These are phyloP conservation scores for Daldinia sp. DNA, from an alignment of 2,329 filamentous ascomycete genomes.

Conservation along the genomic window DNA sequence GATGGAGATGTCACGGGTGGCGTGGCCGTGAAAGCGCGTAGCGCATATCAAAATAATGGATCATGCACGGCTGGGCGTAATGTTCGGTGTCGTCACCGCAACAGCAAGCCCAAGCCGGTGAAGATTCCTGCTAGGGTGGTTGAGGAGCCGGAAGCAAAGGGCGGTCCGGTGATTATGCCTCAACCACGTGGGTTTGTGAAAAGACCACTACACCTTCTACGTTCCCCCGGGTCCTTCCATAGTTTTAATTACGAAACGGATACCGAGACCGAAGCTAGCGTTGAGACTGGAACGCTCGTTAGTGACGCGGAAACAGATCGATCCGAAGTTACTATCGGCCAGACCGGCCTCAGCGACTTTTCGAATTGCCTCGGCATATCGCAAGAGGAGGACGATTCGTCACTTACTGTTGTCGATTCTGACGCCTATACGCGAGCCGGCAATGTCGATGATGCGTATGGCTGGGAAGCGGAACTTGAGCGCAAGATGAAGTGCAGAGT, in stretches of 20 bases:
- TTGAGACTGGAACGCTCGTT: slow-evolving; percentile 31
- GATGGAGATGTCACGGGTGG: slow-evolving; percentile 55
- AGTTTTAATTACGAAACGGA: slow-evolving; percentile 47
- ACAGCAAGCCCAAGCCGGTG: slow-evolving; percentile 47
- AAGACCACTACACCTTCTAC: slow-evolving; percentile 40
- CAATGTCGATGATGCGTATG: slow-evolving; percentile 60
- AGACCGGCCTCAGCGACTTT: slow-evolving; percentile 53
- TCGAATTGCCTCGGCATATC: slow-evolving; percentile 57
- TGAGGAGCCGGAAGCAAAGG: slow-evolving; percentile 45
- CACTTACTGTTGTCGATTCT: slow-evolving; percentile 48
- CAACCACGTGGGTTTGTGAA: slow-evolving; percentile 27
- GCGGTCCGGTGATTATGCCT: slow-evolving; percentile 41
- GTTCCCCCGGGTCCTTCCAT: slow-evolving; percentile 38
- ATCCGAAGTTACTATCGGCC: slow-evolving; percentile 48
- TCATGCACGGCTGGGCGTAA: slow-evolving; percentile 44
- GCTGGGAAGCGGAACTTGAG: slow-evolving; percentile 66
- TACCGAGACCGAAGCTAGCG: slow-evolving; percentile 46
- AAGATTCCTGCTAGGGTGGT: slow-evolving; percentile 50
- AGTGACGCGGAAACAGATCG: slow-evolving; percentile 43
- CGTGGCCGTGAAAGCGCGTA: slow-evolving; percentile 63
- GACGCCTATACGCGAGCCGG: slow-evolving; percentile 48
- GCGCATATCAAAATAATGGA: slow-evolving; percentile 44
- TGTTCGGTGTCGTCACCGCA: slow-evolving; percentile 46
- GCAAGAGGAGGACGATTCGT: slow-evolving; percentile 44
- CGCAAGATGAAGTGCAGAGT: slow-evolving; percentile 47